Conservation (phyloP, 2,329 filamentous ascomycete genomes). For the Aureobasidium sp. region DNA sequence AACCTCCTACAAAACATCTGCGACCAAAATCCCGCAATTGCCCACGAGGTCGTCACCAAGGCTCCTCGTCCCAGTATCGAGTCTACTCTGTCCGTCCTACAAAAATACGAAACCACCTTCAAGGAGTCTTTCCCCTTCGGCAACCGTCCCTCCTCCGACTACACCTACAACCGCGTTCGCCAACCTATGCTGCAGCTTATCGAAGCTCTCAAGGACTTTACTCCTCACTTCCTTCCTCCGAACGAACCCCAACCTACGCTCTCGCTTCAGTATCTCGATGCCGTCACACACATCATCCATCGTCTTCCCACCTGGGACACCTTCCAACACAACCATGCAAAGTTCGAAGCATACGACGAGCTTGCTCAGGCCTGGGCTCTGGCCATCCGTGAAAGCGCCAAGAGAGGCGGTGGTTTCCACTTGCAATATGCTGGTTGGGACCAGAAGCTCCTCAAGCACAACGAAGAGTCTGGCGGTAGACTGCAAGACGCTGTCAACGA, state of each 20-base stretch:
- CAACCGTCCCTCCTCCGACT: constrained; percentile 78
- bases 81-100: constrained; percentile 72
- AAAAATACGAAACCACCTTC: constrained; percentile 72
- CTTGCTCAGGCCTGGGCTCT: constrained; percentile 89
- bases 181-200: constrained; percentile 73
- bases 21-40: constrained; percentile 79
- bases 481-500: constrained; percentile 74
- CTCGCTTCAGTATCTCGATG: constrained; percentile 81
- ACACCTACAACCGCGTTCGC: constrained; percentile 88
- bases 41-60: constrained; percentile 72
- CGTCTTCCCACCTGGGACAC: constrained; percentile 85
- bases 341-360: constrained; percentile 93
- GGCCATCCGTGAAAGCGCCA: constrained; percentile 84
- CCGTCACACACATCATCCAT: constrained; percentile 84
- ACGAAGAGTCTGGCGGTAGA: constrained; percentile 75
- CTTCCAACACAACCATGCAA: constrained; percentile 81
- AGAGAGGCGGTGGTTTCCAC: constrained; percentile 83
- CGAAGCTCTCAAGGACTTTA: constrained; percentile 88
- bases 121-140: constrained; percentile 77
- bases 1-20: constrained; percentile 85
- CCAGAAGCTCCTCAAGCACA: constrained; percentile 76
- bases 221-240: constrained; percentile 88
- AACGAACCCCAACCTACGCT: constrained; percentile 76
- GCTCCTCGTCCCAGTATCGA: constrained; percentile 82
- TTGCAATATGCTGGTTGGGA: constrained; percentile 91